Percentiles rank a stretch among this genome's conserved stretches.
Conservation (phyloP, 805 yeast genomes). For the Yarrowia deformans region DNA sequence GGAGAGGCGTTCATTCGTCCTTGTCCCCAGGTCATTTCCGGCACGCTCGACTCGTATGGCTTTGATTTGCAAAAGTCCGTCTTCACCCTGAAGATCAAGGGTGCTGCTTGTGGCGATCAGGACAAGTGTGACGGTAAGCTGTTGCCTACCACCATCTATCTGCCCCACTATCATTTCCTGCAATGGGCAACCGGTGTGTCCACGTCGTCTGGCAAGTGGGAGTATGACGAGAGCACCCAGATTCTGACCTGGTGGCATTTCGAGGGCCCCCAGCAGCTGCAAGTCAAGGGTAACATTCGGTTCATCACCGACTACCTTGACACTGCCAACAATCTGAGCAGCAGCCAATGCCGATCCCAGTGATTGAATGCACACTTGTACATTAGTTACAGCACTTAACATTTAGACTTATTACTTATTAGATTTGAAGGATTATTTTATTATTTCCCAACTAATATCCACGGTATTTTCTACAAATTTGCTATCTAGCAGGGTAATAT, state of each 20-base stretch:
- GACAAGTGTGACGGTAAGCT: conserved; percentile 45
- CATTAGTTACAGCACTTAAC: too few species aligned
- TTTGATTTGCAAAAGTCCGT: conserved; percentile 62
- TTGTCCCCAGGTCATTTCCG: conserved; percentile 68
- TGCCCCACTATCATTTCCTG: conserved; percentile 78
- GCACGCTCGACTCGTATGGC: conserved; percentile 60
- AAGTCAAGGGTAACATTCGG: conserved; percentile 36
- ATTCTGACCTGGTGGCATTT: conserved; percentile 74
- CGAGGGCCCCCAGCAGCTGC: conserved; percentile 40
- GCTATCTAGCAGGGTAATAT: too few species aligned
- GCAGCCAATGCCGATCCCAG: conserved; percentile 32
- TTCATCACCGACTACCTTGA: conserved; percentile 36
- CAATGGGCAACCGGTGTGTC: conserved; percentile 57
- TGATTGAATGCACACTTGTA: not conserved
- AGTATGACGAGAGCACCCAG: conserved; percentile 60
- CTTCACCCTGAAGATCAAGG: conserved; percentile 59
- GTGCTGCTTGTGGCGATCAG: conserved; percentile 40
- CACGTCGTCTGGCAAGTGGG: conserved; percentile 64
- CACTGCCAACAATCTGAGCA: conserved; percentile 28
- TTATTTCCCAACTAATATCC: too few species aligned
- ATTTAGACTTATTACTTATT: not conserved
- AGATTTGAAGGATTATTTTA: too few species aligned
- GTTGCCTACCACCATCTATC: conserved; percentile 65
- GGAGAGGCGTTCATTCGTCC: conserved; percentile 78
- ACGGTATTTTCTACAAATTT: too few species aligned